A percentile compares a stretch with the other conserved stretches of the same genome.
phyloP scores from a whole-genome alignment of 768 basidiomycete species.

The Tephrocybe sp. region DNA sequence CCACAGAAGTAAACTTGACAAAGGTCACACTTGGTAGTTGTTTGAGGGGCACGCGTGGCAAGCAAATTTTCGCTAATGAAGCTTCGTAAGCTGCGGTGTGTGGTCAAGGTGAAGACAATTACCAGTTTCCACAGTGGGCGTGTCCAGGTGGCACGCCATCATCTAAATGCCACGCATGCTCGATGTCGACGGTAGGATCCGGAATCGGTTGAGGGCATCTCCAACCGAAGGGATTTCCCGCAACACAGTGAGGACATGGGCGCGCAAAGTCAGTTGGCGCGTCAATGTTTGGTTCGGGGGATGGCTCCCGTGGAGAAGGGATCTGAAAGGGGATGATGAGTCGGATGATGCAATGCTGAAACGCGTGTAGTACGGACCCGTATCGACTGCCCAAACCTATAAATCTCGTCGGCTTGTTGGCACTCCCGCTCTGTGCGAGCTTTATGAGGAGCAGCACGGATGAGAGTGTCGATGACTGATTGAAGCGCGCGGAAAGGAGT shows the following conservation, averaged over 20 bases:
- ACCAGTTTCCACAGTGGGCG: slow-evolving; percentile 81
- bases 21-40: slow-evolving; percentile 81
- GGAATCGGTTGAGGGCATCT: slow-evolving; percentile 76
- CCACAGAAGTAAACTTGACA: slow-evolving; percentile 85
- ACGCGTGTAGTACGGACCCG: slow-evolving; percentile 43
- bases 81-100: background rate
- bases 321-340: slow-evolving; percentile 43
- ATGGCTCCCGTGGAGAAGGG: slow-evolving; percentile 70
- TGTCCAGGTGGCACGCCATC: slow-evolving; percentile 81
- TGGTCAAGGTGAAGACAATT: background rate
- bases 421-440: slow-evolving; percentile 68
- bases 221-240: slow-evolving; percentile 75
- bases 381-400: slow-evolving; percentile 57
- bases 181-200: slow-evolving; percentile 66
- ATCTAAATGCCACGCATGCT: slow-evolving; percentile 74
- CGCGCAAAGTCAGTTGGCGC: slow-evolving; percentile 62
- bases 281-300: slow-evolving; percentile 73
- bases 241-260: slow-evolving; percentile 76
- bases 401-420: slow-evolving; percentile 80
- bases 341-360: slow-evolving; percentile 6
- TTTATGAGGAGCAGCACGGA: slow-evolving; percentile 69
- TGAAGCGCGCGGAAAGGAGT: slow-evolving; percentile 74
- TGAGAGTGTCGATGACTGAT: slow-evolving; percentile 64
- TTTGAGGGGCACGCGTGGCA: slow-evolving; percentile 60
- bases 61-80: slow-evolving; percentile 66